Conservation (phyloP, 2,329 filamentous ascomycete species). For the Ustilaginoidea virens region DNA sequence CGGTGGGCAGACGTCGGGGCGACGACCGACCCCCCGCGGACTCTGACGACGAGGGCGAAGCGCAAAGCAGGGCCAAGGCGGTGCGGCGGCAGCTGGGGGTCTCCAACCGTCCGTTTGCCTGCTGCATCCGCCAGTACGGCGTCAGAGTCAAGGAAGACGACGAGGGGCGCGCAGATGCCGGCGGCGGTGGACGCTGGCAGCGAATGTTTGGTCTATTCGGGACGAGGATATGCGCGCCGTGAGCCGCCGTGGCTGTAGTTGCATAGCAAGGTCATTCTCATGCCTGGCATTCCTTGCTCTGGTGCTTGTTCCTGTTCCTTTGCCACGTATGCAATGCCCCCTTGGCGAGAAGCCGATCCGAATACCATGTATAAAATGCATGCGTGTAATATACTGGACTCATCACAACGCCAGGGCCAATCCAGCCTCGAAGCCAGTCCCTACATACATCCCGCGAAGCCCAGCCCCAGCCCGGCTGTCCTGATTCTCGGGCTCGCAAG, state of each 20-base stretch:
- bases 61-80: not conserved
- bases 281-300: not conserved
- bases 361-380: no score
- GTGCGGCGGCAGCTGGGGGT: slow-evolving; percentile 9
- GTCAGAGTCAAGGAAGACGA: slow-evolving; percentile 28
- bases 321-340: no score
- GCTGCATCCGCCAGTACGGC: slow-evolving; percentile 59
- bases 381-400: no score
- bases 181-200: slow-evolving; percentile 37
- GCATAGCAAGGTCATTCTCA: no score
- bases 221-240: slow-evolving; percentile 33
- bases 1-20: not conserved
- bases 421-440: no score
- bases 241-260: not conserved
- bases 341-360: no score
- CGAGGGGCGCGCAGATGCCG: slow-evolving; percentile 26
- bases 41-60: slow-evolving; percentile 6
- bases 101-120: slow-evolving; percentile 47
- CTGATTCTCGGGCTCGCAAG: no score
- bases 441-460: no score
- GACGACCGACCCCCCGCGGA: slow-evolving; percentile 3
- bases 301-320: not conserved
- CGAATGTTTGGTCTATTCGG: slow-evolving; percentile 49
- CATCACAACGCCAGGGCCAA: no score
- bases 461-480: no score